phyloP scores from a whole-genome alignment of 441 rosid species.

The Omphalea diandra region DNA sequence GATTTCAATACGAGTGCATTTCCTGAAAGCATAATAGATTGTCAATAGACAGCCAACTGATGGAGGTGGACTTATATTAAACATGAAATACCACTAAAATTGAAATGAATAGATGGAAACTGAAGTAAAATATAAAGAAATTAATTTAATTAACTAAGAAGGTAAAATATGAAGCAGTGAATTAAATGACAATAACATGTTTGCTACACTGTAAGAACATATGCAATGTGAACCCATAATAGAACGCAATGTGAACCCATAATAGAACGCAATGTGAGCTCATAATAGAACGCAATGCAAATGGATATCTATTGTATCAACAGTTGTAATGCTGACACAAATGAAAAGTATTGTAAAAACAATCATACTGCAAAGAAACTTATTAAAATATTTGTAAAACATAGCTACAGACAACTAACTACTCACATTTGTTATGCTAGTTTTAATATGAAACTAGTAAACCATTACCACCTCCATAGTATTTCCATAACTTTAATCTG shows the following conservation, averaged over 20 bases:
- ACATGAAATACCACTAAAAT: not conserved
- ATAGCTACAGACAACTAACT: no score
- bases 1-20: slow-evolving; percentile 96
- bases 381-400: not conserved
- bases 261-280: no score
- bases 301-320: no score
- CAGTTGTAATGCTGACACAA: no score
- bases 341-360: not conserved
- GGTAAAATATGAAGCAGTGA: slow-evolving; percentile 2
- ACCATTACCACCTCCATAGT: not conserved
- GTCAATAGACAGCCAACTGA: not conserved
- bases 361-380: no score
- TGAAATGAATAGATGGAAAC: no score
- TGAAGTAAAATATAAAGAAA: not conserved
- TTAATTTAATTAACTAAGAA: not conserved
- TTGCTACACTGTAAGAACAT: no score
- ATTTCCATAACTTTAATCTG: not conserved
- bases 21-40: slow-evolving; percentile 45
- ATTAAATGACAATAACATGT: no score
- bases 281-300: not conserved
- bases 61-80: not conserved
- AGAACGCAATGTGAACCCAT: no score
- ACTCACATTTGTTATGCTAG: not conserved
- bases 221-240: no score
- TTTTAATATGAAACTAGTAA: not conserved